Evolutionary conservation across 306 rosid species (phyloP), one percentile per base, ranked within the genome.

Genomic region (Boehmeria nivea): DNA sequence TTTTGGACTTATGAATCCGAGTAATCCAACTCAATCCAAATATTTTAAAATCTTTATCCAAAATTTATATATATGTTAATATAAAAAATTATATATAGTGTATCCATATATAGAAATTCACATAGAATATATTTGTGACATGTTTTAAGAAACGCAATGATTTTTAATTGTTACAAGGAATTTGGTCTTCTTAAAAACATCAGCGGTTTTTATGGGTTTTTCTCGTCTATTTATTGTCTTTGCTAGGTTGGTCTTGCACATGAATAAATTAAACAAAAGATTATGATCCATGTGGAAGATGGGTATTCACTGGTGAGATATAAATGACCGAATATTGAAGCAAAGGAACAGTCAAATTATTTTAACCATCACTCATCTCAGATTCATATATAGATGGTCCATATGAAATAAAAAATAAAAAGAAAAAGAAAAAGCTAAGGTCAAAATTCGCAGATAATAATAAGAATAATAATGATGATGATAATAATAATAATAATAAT

Each of bases 281-380:
- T 24, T 24, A 58, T 15, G 51, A 43, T 42, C 64, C 44, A 17
- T 18, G 64, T 57, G 64, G 13, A 59, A 59, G 42, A 59, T 59
- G 44, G 19, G 43, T 40, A 44, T 2, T 15, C 9, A 19, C 26
- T 13, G 20, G 43, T 44, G 19, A 59, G 9, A 26, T 11, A 10
- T 20, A 57, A 66, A 49, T 38, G 64, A 57, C 52, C 40, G 23
- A 57, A 48, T 25, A 20, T 36, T 37, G 44, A 33, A 57, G 43
- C 64, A 59, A 58, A 21, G 66, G 12, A 38, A 23, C 46, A 51
- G 54, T 42, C 28, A 67, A 67, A 51, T n/a, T 18, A 56, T 51
- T 51, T 3, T 57, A 9, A 28, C 37, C 64, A 16, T 21, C 50
- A 25, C 38, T 17, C 25, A 15, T 14, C 20, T n/a, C 14, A 16